Base-by-base conservation (phyloP, 805 yeast species). In the Candida montana region DNA sequence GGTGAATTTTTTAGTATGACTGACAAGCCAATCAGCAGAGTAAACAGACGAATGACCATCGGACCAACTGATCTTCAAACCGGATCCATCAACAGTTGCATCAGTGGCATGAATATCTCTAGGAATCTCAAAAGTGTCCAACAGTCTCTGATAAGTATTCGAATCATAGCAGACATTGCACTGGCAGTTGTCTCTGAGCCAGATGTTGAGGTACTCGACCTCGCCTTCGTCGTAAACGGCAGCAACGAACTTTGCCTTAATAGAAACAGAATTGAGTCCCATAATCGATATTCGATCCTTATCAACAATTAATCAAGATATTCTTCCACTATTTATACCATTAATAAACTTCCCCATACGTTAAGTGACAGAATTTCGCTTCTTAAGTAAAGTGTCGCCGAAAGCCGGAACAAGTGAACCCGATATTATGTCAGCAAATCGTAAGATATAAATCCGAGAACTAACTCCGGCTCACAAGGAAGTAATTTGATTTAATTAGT, bases 181-280 rank as follows among this genome's bases (percentile, higher is more conserved):
- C 46, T 72, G 81, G 50, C 87, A 81, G 50, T 73, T 70, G 57
- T 81, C 87, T 35, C 87, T 64, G 16, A 81, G 64, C 86, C 86
- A 81, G 35, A 81, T 67, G 54, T 71, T 56, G 53, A 76, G 78
- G 45, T 46, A 42, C 11, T 42, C 36, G 26, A 42, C 31, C 2
- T 28, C 33, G 7, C 37, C 32, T 4, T 20, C n/a, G 5, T 21
- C 11, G 30, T 37, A 44, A 7, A 31, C 6, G 18, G 34, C 39
- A 17, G 31, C 37, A 7, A 36, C 37, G 27, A 30, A 19, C 23
- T 33, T 40, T 4, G 13, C 9, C n/a, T 11, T 37, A 5, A 30
- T 2, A 9, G 7, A 7, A 13, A 30, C 40, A n/a, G 33, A 5
- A 17, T 27, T 9, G 16, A 43, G 13, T 8, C 13, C 12, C 26